Base-by-base conservation (phyloP, 768 basidiomycete species). In the Suillus alpinus region DNA sequence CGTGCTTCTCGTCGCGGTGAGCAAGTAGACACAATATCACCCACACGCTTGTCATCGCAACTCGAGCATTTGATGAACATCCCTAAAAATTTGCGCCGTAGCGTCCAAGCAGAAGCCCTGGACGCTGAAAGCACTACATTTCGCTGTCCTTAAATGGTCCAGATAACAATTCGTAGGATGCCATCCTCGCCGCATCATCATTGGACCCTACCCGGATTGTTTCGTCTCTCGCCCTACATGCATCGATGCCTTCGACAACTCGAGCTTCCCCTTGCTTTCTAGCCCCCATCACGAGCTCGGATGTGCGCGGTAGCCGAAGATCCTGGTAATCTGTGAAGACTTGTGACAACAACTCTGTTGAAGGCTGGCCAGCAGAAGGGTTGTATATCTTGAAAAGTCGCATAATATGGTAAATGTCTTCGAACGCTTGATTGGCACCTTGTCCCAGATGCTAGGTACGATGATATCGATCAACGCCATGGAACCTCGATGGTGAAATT, bases 341-440 rank as follows among this genome's bases (percentile, higher is more conserved):
- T 4, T 60, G 58, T 2, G 61, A 62, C 8, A 81, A 73, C 3
- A 58, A 34, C 18, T 66, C 66, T 1, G 70, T 70, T 6, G 74
- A 67, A 0, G 72, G 76, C 12, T 66, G 31, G 18, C n/a, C 46
- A 4, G 68, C 63, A 34, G 63, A 56, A 0, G 76, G 70, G 59
- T 74, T 73, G 65, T 78, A 65, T 43, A 73, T 62, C 12, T 59
- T 53, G 9, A 80, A 72, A 12, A 77, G 70, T 1, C 69, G 69
- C 12, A 73, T 65, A 29, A 80, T 66, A 59, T 72, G 70, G 59
- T 75, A 75, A 29, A 75, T 67, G 62, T 80, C 80, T 61, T 80
- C 79, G 60, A 78, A 74, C 1, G 80, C 77, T 65, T 79, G 78
- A 63, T 80, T 80, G 10, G 80, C 78, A 32, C 79, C 79, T 69